These are phyloP conservation scores for Cordyceps javanica DNA, from an alignment of 2,329 filamentous ascomycete species.

Conservation along the genomic window DNA sequence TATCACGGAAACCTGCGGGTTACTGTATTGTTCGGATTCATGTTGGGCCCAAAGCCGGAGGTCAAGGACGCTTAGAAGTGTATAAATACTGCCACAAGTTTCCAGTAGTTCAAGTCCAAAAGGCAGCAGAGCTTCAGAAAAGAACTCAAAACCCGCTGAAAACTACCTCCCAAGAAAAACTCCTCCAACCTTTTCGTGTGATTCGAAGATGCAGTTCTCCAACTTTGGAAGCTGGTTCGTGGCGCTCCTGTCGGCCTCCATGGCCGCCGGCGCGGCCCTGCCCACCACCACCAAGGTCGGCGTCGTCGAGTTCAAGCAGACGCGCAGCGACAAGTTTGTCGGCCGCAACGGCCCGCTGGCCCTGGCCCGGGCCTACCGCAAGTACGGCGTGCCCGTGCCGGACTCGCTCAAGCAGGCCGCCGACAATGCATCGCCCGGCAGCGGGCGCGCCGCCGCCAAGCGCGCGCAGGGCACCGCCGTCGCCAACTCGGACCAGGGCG, in stretches of 20 bases:
- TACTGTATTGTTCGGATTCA: neutral
- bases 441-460: constrained; percentile 37
- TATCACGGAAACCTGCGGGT: neutral
- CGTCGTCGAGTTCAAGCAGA: constrained; percentile 1
- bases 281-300: neutral
- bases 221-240: constrained; percentile 10
- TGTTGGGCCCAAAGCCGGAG: neutral
- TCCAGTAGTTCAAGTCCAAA: neutral
- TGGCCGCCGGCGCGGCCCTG: constrained; percentile 14
- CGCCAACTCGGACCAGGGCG: constrained; percentile 15
- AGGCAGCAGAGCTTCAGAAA: neutral
- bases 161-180: neutral
- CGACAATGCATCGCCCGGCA: too few relatives aligned
- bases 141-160: neutral
- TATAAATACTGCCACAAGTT: neutral
- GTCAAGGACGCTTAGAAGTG: neutral
- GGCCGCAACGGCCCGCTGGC: constrained; percentile 23
- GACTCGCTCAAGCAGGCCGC: constrained; percentile 32
- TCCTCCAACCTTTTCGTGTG: neutral
- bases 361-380: constrained; percentile 29
- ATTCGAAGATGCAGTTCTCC: neutral
- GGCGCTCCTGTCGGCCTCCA: neutral
- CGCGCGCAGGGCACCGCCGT: constrained; percentile 1
- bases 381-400: constrained; percentile 36
- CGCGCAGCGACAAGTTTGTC: constrained; percentile 17